Conservation (phyloP, 805 yeast species). For the Lachancea meyersii region DNA sequence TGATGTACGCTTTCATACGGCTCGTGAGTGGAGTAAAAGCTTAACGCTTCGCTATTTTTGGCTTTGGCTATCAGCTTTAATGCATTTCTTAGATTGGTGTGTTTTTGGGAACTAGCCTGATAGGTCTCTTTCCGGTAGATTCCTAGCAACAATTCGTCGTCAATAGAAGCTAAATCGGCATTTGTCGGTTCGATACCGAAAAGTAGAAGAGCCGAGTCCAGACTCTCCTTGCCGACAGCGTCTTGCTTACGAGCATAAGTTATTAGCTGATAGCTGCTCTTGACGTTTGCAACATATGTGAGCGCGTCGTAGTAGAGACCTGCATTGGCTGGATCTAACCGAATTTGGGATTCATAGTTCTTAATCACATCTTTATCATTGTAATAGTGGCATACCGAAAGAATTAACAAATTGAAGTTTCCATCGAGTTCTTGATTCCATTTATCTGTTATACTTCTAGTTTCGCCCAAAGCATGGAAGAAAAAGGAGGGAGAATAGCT, state of each 20-base stretch:
- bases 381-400: slow-evolving; percentile 47
- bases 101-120: slow-evolving; percentile 11
- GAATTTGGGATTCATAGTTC: slow-evolving; percentile 39
- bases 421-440: slow-evolving; percentile 17
- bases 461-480: slow-evolving; percentile 31
- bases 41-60: slow-evolving; percentile 34
- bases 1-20: slow-evolving; percentile 38
- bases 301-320: slow-evolving; percentile 58
- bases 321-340: slow-evolving; percentile 39
- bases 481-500: slow-evolving; percentile 24
- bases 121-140: slow-evolving; percentile 30
- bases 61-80: slow-evolving; percentile 35
- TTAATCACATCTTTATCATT: slow-evolving; percentile 42
- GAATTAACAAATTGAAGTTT: slow-evolving; percentile 36
- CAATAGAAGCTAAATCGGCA: slow-evolving; percentile 14
- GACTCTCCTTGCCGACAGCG: slow-evolving; percentile 44
- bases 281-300: slow-evolving; percentile 42
- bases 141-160: slow-evolving; percentile 30
- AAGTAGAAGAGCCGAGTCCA: slow-evolving; percentile 34
- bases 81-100: slow-evolving; percentile 35
- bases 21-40: slow-evolving; percentile 40
- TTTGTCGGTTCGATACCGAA: slow-evolving; percentile 33
- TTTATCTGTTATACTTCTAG: slow-evolving; percentile 18
- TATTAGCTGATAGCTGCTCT: slow-evolving; percentile 43
- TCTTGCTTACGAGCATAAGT: slow-evolving; percentile 47